Evolutionary conservation across 345 rosid species (phyloP).

Genomic region (Citrus inodora): DNA sequence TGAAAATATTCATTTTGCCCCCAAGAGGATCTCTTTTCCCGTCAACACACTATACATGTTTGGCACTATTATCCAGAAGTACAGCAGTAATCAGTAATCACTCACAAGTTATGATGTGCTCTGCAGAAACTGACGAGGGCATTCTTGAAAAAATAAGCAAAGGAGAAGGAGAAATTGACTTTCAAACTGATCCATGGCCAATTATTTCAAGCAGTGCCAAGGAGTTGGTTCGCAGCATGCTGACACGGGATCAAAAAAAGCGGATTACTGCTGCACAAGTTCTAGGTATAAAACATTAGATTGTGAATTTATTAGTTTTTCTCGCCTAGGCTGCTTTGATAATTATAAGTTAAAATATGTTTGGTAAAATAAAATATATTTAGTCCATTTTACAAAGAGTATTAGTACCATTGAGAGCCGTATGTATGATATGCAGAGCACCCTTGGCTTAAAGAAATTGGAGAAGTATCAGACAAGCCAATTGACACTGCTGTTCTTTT

Average conservation of each 20-base stretch:
- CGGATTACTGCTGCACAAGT: conserved; percentile 70
- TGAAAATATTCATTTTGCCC: conserved; percentile 12
- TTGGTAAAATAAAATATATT: too few species aligned
- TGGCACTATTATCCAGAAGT: neutral
- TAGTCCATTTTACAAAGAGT: neutral
- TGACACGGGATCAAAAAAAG: conserved; percentile 62
- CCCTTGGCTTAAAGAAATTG: conserved; percentile 69
- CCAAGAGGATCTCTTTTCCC: neutral
- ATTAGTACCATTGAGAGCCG: neutral
- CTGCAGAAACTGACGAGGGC: conserved; percentile 71
- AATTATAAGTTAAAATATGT: neutral
- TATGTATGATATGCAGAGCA: conserved; percentile 38
- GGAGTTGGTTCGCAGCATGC: conserved; percentile 70
- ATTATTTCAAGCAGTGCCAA: conserved; percentile 70
- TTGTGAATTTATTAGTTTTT: neutral
- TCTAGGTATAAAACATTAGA: conserved; percentile 41
- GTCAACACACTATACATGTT: neutral
- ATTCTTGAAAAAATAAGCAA: conserved; percentile 69
- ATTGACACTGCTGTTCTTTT: conserved; percentile 86
- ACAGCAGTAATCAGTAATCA: neutral
- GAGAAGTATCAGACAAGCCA: conserved; percentile 83
- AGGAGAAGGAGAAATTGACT: conserved; percentile 58
- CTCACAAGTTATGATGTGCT: neutral
- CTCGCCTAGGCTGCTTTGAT: neutral
- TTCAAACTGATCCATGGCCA: conserved; percentile 78